Evolutionary conservation across 805 yeast species (phyloP), one percentile per base, ranked within the genome.

Genomic region (Nematodospora valgi): DNA sequence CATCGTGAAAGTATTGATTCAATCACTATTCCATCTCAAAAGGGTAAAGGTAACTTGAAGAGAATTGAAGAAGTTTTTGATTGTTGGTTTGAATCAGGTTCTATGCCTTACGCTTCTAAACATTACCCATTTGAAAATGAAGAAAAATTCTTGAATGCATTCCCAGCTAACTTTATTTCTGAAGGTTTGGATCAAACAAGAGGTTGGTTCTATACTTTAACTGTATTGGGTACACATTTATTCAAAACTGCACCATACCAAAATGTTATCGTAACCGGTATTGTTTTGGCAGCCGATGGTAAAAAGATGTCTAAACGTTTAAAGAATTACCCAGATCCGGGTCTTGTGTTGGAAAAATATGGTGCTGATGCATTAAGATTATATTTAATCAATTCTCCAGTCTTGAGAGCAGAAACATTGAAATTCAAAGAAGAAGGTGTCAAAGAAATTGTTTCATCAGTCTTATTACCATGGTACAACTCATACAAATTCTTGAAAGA

Each of bases 141-240:
- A 58, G 88, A 86, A 11, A 61, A 60, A 31, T 91, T 91, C 68
- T 55, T 68, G 23, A 59, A 74, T 38, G 76, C 85, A 31, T 94
- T 86, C 81, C 98, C 98, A 30, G 99, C 96, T 29, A 91, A 93
- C 64, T 93, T 93, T 66, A 93, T 93, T 53, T 83, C 96, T 41
- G 99, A 93, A 74, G 99, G 99, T 68, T 77, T 93, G 52, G 99
- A 93, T 68, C 99, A 93, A 72, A 93, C 99, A 40, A 86, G 99
- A 78, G 99, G 99, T 59, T 93, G 99, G 99, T 93, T 93, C 70
- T 93, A 93, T 66, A 93, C 98, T 35, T 74, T 93, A 61, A 82
- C 95, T 30, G 96, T 93, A 16, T 74, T 93, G 54, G 98, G 98
- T 62, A 86, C 96, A 39, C 97, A 91, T 52, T 70, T 93, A 52